Percentiles rank a stretch among this genome's conserved stretches.
phyloP scores from a whole-genome alignment of 2,329 filamentous ascomycete genomes.

The Pleomassaria siparia region DNA sequence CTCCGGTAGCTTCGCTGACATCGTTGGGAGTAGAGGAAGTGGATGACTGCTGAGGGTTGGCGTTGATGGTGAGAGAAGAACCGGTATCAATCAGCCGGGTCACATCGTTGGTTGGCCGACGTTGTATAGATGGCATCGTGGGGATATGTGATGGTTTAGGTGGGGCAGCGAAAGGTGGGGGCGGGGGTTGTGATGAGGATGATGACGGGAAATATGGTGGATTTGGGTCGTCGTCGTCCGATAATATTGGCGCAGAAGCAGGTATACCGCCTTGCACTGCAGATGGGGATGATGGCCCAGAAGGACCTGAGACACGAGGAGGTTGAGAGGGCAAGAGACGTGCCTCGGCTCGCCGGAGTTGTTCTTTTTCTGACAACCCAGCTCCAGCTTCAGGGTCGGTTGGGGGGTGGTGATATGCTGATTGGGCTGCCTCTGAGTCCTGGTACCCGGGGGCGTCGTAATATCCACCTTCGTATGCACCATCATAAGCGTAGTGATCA shows the following conservation, averaged over 20 bases:
- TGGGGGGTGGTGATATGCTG: conserved; percentile 52
- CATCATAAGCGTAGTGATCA: conserved; percentile 33
- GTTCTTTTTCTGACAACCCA: conserved; percentile 77
- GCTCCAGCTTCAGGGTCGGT: conserved; percentile 63
- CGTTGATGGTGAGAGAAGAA: conserved; percentile 29
- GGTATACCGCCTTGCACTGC: conserved; percentile 37
- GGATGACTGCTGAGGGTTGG: conserved; percentile 8
- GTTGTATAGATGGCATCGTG: conserved; percentile 14
- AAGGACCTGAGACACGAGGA: conserved; percentile 51
- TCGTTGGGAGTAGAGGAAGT: conserved; percentile 3
- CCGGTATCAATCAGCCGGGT: background rate
- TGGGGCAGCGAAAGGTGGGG: conserved; percentile 18
- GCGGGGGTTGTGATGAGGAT: conserved; percentile 21
- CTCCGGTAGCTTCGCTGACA: conserved; percentile 2
- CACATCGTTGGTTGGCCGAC: conserved; percentile 8
- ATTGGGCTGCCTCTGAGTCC: conserved; percentile 36
- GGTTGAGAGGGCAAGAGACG: conserved; percentile 80
- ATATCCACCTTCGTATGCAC: conserved; percentile 29
- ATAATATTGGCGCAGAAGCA: conserved; percentile 40
- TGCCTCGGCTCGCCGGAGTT: conserved; percentile 74
- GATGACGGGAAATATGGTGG: conserved; percentile 26
- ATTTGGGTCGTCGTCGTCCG: conserved; percentile 34
- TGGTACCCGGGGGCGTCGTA: conserved; percentile 16
- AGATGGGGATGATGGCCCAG: conserved; percentile 46
- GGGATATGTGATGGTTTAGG: conserved; percentile 10